Base-by-base conservation (phyloP, 441 rosid genomes). In the Euphorbia neoarborescens region DNA sequence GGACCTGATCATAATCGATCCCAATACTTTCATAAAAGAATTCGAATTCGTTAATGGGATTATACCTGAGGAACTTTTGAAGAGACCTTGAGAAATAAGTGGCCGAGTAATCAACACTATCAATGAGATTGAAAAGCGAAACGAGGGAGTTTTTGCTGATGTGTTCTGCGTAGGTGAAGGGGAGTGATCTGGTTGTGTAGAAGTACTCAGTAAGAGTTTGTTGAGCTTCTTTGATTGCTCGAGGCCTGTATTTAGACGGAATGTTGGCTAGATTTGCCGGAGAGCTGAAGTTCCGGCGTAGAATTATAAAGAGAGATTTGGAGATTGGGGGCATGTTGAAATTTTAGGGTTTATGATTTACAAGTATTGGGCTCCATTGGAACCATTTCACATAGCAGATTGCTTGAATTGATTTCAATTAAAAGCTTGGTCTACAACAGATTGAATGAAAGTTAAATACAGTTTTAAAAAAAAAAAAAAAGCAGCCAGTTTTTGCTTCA, bases 21-120 rank as follows among this genome's bases (percentile, higher is more conserved):
- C 95, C 97, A 66, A 91, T 85, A 65, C 97, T 89, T 78, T 89
- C 95, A 54, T 82, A 88, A 85, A 91, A 89, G 67, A 90, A 88
- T 78, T 87, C 93, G 70, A 87, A 89, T 73, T 89, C 97, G 76
- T 91, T 91, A 20, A 91, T 81, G 2, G 97, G 97, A 44, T 88
- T 80, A 76, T 91, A 89, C 73, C 90, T 83, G 59, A 91, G 84
- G 74, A 70, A 82, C 61, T 73, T 77, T 4, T 63, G 50, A 12
- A 82, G 4, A 19, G 83, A 78, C 10, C 58, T 68, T 12, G 71
- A 69, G 74, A 78, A 76, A 46, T 65, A 15, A 0, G 83, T n/a
- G 20, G 34, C 14, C 2, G 78, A 63, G 62, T 46, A 79, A 19
- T 65, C 71, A 27, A 75, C 12, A 19, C 61, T 40, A 56, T 77